Percentiles rank a stretch among this genome's conserved stretches.
phyloP scores from a whole-genome alignment of 2,329 filamentous ascomycete species.

The Aureobasidium sp. region DNA sequence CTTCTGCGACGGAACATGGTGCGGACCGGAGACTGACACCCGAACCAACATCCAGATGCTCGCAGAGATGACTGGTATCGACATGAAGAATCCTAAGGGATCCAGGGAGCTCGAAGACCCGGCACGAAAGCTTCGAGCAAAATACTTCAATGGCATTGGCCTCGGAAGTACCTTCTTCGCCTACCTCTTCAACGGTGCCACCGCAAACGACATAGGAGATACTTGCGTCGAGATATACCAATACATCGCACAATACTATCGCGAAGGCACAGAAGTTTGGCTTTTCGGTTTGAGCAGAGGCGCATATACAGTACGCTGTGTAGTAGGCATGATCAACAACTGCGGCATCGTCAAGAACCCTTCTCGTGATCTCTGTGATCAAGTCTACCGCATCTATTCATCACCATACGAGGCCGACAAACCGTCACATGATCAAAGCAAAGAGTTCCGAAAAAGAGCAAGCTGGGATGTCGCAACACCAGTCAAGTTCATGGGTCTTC shows the following conservation, averaged over 20 bases:
- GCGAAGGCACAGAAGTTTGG: conserved; percentile 25
- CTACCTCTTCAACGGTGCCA: conserved; percentile 29
- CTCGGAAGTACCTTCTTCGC: conserved; percentile 27
- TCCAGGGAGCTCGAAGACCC: conserved; percentile 19
- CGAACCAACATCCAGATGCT: conserved; percentile 26
- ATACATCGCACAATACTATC: conserved; percentile 28
- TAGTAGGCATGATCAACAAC: conserved; percentile 31
- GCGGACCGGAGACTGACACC: conserved; percentile 27
- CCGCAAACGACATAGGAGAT: conserved; percentile 25
- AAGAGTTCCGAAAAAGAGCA: conserved; percentile 15
- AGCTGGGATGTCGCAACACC: conserved; percentile 26
- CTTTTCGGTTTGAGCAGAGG: conserved; percentile 34
- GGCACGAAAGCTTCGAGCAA: conserved; percentile 20
- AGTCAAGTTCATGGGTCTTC: conserved; percentile 25
- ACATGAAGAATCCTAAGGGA: conserved; percentile 15
- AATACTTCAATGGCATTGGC: conserved; percentile 29
- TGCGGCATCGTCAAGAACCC: conserved; percentile 19
- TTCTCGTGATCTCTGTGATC: conserved; percentile 19
- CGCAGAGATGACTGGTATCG: conserved; percentile 24
- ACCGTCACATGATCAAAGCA: conserved; percentile 20
- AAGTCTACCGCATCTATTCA: conserved; percentile 27
- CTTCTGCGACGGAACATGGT: conserved; percentile 16
- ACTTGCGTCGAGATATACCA: conserved; percentile 28
- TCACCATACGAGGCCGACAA: conserved; percentile 22
- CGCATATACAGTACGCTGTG: conserved; percentile 32